A percentile compares a stretch with the other conserved stretches of the same genome.
These are phyloP conservation scores for Trichoderma asperelloides DNA, from an alignment of 495 filamentous ascomycete genomes.

Conservation along the genomic window DNA sequence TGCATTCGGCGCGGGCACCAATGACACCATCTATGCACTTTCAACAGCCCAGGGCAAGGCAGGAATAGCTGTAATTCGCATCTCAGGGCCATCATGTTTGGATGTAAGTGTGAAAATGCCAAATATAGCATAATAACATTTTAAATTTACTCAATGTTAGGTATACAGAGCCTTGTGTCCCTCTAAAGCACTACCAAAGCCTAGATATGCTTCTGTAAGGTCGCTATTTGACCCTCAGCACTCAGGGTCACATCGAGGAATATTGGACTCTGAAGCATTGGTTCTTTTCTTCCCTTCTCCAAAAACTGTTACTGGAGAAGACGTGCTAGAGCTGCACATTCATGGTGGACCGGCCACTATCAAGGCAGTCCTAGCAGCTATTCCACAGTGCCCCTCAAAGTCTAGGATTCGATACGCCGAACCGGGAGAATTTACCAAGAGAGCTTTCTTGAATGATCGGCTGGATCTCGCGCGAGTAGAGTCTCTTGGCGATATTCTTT, in stretches of 20 bases:
- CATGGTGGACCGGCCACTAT: constrained; percentile 89
- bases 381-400: constrained; percentile 38
- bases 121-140: neutral
- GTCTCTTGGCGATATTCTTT: constrained; percentile 73
- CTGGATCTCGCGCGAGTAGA: constrained; percentile 91
- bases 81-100: constrained; percentile 72
- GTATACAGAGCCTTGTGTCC: constrained; percentile 76
- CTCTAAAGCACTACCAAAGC: constrained; percentile 48
- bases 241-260: constrained; percentile 14
- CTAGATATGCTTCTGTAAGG: constrained; percentile 68
- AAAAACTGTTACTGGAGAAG: constrained; percentile 81
- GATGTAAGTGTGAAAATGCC: constrained; percentile 41
- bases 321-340: constrained; percentile 84
- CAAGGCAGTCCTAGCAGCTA: constrained; percentile 71
- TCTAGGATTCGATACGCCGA: constrained; percentile 75
- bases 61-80: constrained; percentile 83
- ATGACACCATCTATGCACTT: constrained; percentile 79
- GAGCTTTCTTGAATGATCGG: constrained; percentile 81
- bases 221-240: constrained; percentile 52
- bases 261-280: constrained; percentile 76
- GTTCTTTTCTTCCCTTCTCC: constrained; percentile 84
- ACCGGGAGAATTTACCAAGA: constrained; percentile 89
- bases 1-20: neutral
- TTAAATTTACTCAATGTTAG: constrained; percentile 30
- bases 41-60: constrained; percentile 81